Base-by-base conservation (phyloP, 768 basidiomycete species). In the Pulveroboletus sp. region DNA sequence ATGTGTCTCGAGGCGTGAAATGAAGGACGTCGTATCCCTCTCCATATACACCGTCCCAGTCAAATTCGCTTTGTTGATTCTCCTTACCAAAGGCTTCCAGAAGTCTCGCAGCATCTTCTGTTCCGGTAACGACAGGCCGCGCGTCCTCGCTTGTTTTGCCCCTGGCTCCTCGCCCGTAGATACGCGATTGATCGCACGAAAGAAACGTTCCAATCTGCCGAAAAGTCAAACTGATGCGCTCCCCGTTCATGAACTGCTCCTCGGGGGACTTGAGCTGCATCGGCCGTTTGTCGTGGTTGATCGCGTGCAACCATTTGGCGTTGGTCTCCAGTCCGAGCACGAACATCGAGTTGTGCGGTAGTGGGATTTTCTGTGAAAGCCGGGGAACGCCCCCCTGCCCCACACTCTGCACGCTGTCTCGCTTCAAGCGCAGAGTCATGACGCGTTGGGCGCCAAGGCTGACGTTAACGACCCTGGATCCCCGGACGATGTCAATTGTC, bases 311-410 rank as follows among this genome's bases (percentile, higher is more conserved):
- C 85, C 87, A 91, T 50, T 74, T 76, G 47, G 72, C 70, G 57
- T 92, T 92, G 41, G 88, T 90, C 45, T 76, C 73, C 5, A 81
- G 75, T 1, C 88, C 88, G 71, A 91, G 72, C 50, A 89, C 82
- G 63, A 92, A 90, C 76, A 90, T 82, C 5, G 86, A 89, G 63
- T 88, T 89, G 58, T 90, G 82, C 0, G 86, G 86, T 0, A 92
- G 78, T 1, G 83, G 81, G 17, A 91, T 77, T 51, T 81, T 81
- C 62, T 88, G 86, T 0, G 77, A 63, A 2, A 61, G 60, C 6
- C 77, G 71, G 8, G 73, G 70, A 20, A 37, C 54, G 8, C 60
- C 60, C n/a, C 49, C 20, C 12, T 58, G 51, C 26, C 53, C 55
- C 12, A 56, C 47, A 32, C 49, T 54, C 16, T 49, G 53, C 14